phyloP scores from a whole-genome alignment of 2,329 filamentous ascomycete species.

The Raffaelea deltoideospora region DNA sequence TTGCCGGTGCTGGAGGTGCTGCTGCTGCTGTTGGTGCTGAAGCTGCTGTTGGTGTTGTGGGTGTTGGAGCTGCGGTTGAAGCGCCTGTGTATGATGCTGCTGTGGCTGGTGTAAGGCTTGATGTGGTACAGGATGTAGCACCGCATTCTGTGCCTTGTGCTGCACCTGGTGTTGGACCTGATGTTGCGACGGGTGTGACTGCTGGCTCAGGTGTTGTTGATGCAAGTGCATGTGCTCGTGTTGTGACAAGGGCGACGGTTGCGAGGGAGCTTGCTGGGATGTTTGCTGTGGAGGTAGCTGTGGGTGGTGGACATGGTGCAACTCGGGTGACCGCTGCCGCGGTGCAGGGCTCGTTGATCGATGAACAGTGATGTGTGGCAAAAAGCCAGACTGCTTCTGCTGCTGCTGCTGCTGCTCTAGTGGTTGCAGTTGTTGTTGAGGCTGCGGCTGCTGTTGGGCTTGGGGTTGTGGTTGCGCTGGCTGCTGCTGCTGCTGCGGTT shows the following conservation, averaged over 20 bases:
- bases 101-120: not conserved
- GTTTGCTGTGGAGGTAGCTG: conserved; percentile 2
- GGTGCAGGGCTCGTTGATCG: conserved; percentile 26
- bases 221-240: conserved; percentile 1
- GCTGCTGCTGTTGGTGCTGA: not conserved
- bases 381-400: conserved; percentile 31
- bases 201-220: not conserved
- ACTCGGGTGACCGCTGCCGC: conserved; percentile 27
- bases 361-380: conserved; percentile 43
- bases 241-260: not conserved
- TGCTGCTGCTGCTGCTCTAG: too few relatives aligned
- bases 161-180: not conserved
- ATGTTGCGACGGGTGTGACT: not conserved
- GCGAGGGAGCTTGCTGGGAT: conserved; percentile 1
- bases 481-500: too few relatives aligned
- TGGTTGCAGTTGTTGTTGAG: too few relatives aligned
- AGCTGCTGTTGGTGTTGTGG: not conserved
- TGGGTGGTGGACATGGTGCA: conserved; percentile 1
- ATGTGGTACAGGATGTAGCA: too few relatives aligned
- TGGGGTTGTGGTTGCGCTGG: too few relatives aligned
- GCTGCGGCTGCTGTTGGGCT: too few relatives aligned
- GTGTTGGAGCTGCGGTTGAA: conserved; percentile 6
- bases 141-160: not conserved
- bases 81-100: not conserved
- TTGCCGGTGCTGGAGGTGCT: not conserved